Evolutionary conservation across 2,329 filamentous ascomycete genomes (phyloP), one percentile per base, ranked within the genome.

Genomic region (Blastomyces gilchristii): DNA sequence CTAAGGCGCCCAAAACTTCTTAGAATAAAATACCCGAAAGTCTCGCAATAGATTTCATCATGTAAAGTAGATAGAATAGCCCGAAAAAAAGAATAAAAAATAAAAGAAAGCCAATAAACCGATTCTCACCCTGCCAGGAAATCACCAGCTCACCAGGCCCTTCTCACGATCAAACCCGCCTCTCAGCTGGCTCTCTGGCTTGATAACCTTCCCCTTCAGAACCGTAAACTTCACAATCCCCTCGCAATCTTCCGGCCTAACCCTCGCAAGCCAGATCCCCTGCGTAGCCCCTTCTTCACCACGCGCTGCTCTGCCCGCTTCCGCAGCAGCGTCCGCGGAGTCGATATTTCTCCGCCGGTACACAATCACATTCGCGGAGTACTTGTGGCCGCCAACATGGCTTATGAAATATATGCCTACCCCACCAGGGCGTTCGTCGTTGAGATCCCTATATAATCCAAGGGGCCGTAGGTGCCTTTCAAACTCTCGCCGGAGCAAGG

Each of bases 361-460:
- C 1, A 99, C 81, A 80, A 99, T 89, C 69, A 97, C 85, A 71
- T 99, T 99, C 37, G 94, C 94, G 57, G 87, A 87, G 77, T 96
- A 97, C 79, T 97, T 97, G 80, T 99, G 94, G 0, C 94, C 94
- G 37, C 94, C 94, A 2, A 97, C 91, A 72, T 99, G 94, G 68
- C 87, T 93, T 72, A 97, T 95, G 73, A 97, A 97, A 78, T 96
- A 96, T 67, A 99, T 90, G 0, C 91, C 93, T 6, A 97, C 93
- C 14, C 94, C 94, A 12, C 93, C 93, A 0, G 92, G 91, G 63
- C 94, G 80, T 74, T 91, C 87, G 73, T 99, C 94, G 72, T 95
- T 86, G 57, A 94, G 78, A 72, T 97, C 93, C 39, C 94, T 86
- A 74, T 88, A 92, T 25, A 99, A 78, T 0, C 91, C 92, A 14